Base-by-base conservation (phyloP, 176 grass and related monocot species). In the Phragmites australis region DNA sequence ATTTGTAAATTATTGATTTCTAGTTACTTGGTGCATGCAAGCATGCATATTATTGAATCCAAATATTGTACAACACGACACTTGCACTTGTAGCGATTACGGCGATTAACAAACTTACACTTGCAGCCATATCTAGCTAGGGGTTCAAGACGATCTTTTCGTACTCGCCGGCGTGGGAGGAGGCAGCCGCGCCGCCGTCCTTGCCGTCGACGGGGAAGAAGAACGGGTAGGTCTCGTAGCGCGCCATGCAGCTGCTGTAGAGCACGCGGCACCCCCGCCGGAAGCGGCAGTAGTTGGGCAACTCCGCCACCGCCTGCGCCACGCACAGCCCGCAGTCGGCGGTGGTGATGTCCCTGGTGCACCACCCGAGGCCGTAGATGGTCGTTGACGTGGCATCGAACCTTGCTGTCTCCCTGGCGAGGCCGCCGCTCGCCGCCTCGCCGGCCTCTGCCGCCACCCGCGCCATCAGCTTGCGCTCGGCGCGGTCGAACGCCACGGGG, bases 171-270 rank as follows among this genome's bases (percentile, higher is more conserved):
- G 25, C 62, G 66, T 44, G 22, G 37, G 54, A 44, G 12, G 25
- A 6, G 40, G 46, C 39, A 0, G 51, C 30, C 0, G 31, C 59
- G 2, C 7, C 9, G 22, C 5, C 22, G 9, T 3, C n/a, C 16
- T 43, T 37, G 26, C 63, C 62, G 78, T 66, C 81, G 29, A 89
- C 81, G 0, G 88, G 88, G 77, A 97, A 93, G 74, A 87, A 97
- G 87, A 97, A 97, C 0, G 94, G 88, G 46, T 91, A 97, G 0
- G 81, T 85, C 84, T 97, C 94, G 32, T 97, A 97, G 5, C 94
- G 86, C 37, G 88, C 88, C 63, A 89, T 93, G 52, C 94, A 97
- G 62, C 91, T 97, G 55, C 77, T 91, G 57, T 93, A 93, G 61
- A 93, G 72, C 41, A 97, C 94, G 56, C 76, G 86, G 79, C 94